Percentiles rank a stretch among this genome's conserved stretches.
These are phyloP conservation scores for Flaveria linearis DNA, from an alignment of 129 eudicot species.

Conservation along the genomic window DNA sequence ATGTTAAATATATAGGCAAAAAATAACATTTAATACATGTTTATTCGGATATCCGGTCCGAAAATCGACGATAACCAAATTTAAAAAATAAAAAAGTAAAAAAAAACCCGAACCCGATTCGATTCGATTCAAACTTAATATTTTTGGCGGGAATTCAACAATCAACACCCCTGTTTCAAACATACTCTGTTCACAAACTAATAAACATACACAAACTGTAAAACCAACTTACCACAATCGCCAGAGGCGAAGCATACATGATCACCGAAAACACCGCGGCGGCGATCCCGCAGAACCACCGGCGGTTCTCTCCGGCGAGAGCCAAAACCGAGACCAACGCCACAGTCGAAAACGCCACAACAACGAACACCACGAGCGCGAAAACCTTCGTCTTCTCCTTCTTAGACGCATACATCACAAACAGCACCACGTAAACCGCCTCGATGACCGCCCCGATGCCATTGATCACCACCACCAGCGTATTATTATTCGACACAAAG, in stretches of 20 bases:
- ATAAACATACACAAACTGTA: too few species aligned
- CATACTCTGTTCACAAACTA: too few species aligned
- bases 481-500: slow-evolving; percentile 76
- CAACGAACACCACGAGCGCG: slow-evolving; percentile 43
- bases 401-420: slow-evolving; percentile 58
- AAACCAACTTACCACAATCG: slow-evolving; percentile 57
- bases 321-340: slow-evolving; percentile 67
- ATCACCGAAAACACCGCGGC: slow-evolving; percentile 82
- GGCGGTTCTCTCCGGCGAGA: slow-evolving; percentile 56
- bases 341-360: slow-evolving; percentile 48
- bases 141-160: too few species aligned
- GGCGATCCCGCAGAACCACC: slow-evolving; percentile 75
- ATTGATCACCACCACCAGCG: slow-evolving; percentile 62
- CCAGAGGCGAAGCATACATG: slow-evolving; percentile 91
- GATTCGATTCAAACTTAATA: too few species aligned
- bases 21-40: too few species aligned
- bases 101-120: too few species aligned
- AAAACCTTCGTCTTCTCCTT: slow-evolving; percentile 67
- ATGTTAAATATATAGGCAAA: too few species aligned
- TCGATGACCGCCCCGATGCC: slow-evolving; percentile 82
- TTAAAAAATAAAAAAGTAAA: too few species aligned
- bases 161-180: too few species aligned
- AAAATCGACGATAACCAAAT: too few species aligned
- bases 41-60: too few species aligned
- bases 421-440: slow-evolving; percentile 61